Percentiles rank a stretch among this genome's conserved stretches.
Evolutionary conservation across 305 asterid genomes (phyloP).

Genomic region (Fraxinus platypoda): DNA sequence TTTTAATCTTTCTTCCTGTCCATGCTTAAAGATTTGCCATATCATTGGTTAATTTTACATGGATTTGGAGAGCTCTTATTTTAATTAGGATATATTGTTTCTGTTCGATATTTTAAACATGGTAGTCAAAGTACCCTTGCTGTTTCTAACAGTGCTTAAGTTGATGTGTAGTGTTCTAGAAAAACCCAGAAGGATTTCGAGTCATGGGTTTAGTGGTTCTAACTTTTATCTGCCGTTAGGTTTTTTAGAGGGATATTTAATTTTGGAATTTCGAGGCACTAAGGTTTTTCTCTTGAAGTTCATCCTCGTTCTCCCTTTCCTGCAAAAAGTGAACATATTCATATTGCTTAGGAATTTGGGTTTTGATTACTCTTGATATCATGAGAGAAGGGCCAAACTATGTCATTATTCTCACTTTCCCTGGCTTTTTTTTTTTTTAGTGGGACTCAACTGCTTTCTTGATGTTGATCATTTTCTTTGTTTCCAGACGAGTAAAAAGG

Average conservation of each 20-base stretch:
- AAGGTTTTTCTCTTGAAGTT: not conserved
- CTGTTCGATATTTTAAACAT: not conserved
- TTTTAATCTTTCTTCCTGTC: conserved; percentile 17
- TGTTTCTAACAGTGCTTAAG: not conserved
- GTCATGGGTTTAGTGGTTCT: not conserved
- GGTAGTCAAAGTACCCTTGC: not conserved
- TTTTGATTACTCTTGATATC: conserved; percentile 12
- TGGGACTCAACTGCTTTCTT: conserved; percentile 12
- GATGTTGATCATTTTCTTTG: conserved; percentile 21
- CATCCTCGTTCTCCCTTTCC: not conserved
- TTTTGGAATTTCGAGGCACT: not conserved
- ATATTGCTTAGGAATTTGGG: not conserved
- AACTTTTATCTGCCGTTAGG: not conserved
- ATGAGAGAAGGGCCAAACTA: conserved; percentile 9
- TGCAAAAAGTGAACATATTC: not conserved
- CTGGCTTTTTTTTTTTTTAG: not conserved
- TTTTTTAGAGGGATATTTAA: not conserved
- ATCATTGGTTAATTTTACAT: not conserved
- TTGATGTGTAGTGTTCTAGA: not conserved
- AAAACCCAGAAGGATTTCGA: not conserved
- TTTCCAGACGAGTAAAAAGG: conserved; percentile 53
- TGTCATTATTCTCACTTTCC: conserved; percentile 14
- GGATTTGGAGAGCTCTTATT: not conserved
- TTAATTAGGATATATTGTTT: not conserved
- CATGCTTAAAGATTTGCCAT: not conserved